Base-by-base conservation (phyloP, 73 alveolate genomes). In the Durusdinium trenchii region DNA sequence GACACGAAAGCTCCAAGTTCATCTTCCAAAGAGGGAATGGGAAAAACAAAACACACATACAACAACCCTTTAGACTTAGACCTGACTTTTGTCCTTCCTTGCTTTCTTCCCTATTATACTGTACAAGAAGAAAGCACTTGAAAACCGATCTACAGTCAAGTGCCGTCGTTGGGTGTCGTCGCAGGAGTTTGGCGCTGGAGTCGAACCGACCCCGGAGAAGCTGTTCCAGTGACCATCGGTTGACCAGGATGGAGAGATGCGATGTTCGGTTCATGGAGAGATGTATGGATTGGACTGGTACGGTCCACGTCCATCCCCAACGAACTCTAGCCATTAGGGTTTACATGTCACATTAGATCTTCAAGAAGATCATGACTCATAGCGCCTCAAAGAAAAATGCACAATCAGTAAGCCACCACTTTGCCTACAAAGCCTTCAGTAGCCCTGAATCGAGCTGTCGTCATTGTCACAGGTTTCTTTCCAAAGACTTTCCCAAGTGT, bases 141-240 rank as follows among this genome's bases (percentile, higher is more conserved):
- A 54, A 12, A 54, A 12, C 20, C 28, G 64, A 12, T 54, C 28
- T 12, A 12, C 9, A 54, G 20, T 20, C 64, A 54, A 35, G 79
- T 23, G 42, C 28, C 38, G 9, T 35, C 38, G 79, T 64, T 64
- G 79, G 79, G 16, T 36, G 35, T 18, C 36, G 86, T 16, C 0
- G 9, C 95, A 91, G 98, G 98, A 91, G 76, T 91, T 91, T 42
- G 98, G 98, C 14, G 98, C 98, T 18, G 98, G 98, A 36, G 82
- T 91, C 18, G 98, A 91, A 64, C 98, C 98, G 2, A 91, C 81
- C 28, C 98, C 98, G 1, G 90, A 67, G n/a, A 69, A 35, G 87
- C 98, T 91, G 61, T 91, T 67, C 90, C 61, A 45, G 83, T 16
- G 50, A 71, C 35, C 16, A 35, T 6, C 32, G 48, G 81, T 62